These are phyloP conservation scores for Fusarium pilosicola DNA, from an alignment of 2,329 filamentous ascomycete genomes.

Conservation along the genomic window DNA sequence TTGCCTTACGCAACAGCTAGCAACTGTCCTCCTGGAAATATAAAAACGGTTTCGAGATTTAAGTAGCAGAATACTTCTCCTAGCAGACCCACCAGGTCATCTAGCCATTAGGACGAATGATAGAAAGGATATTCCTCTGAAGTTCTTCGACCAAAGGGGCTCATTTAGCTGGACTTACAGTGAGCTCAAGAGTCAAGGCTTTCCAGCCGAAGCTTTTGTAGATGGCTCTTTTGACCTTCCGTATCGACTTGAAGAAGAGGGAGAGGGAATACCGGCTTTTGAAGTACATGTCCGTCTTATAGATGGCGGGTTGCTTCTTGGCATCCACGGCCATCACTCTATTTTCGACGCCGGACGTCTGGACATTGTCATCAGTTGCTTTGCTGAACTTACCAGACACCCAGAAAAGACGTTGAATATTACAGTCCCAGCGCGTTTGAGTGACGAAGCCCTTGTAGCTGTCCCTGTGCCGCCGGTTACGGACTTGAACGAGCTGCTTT, in stretches of 20 bases:
- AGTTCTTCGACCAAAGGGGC: neutral
- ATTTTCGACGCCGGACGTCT: neutral
- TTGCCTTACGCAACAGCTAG: neutral
- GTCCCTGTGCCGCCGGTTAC: fast-evolving
- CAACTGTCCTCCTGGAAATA: neutral
- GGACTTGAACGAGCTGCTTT: neutral
- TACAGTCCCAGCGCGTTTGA: fast-evolving
- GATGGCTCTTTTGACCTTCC: neutral
- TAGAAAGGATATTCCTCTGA: neutral
- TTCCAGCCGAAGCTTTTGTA: neutral
- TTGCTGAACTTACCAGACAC: neutral
- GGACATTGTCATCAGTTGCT: neutral
- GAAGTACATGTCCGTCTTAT: neutral
- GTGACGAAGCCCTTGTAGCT: fast-evolving
- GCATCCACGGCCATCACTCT: neutral
- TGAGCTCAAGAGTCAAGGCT: neutral
- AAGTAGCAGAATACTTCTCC: neutral
- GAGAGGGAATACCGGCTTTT: neutral
- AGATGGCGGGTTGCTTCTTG: neutral
- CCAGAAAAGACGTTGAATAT: fast-evolving
- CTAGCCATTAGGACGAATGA: neutral
- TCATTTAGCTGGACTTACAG: neutral
- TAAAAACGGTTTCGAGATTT: fast-evolving
- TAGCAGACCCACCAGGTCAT: neutral
- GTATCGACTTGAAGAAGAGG: neutral